Evolutionary conservation across 2,329 filamentous ascomycete species (phyloP).

Genomic region (Aphanoascus verrucosus): DNA sequence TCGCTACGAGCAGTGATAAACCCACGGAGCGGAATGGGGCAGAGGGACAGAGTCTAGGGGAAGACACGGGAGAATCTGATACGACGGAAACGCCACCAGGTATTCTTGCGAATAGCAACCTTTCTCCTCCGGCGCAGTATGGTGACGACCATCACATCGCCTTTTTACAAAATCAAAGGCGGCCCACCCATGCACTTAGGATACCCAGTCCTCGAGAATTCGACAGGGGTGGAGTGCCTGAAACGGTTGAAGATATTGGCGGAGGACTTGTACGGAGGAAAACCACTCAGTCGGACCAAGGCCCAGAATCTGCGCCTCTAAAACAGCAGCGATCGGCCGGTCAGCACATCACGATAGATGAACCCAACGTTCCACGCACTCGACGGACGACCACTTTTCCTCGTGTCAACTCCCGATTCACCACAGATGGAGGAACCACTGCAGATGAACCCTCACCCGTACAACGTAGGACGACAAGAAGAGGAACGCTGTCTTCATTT

Average conservation of each 20-base stretch:
- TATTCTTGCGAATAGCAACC: conserved; percentile 45
- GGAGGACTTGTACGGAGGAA: conserved; percentile 21
- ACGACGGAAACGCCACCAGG: conserved; percentile 12
- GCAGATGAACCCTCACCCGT: conserved; percentile 20
- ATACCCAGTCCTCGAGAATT: conserved; percentile 89
- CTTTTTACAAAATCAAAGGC: conserved; percentile 73
- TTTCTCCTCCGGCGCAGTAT: conserved; percentile 44
- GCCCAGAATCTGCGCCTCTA: conserved; percentile 15
- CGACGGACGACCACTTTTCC: conserved; percentile 30
- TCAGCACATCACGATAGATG: conserved; percentile 40
- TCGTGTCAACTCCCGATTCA: conserved; percentile 30
- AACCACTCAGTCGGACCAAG: conserved; percentile 20
- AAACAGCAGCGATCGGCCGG: conserved; percentile 23
- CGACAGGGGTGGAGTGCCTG: conserved; percentile 66
- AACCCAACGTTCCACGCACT: conserved; percentile 31
- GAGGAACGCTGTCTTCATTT: conserved; percentile 25
- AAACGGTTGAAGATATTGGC: conserved; percentile 37
- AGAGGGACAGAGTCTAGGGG: neutral
- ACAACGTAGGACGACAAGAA: conserved; percentile 18
- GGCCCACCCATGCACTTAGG: conserved; percentile 62
- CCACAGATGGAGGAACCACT: conserved; percentile 22
- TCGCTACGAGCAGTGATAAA: conserved; percentile 19
- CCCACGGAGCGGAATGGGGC: conserved; percentile 9
- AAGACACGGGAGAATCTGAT: conserved; percentile 18
- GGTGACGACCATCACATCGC: conserved; percentile 72